These are phyloP conservation scores for Myxozyma kluyveri DNA, from an alignment of 805 yeast species.

Conservation along the genomic window DNA sequence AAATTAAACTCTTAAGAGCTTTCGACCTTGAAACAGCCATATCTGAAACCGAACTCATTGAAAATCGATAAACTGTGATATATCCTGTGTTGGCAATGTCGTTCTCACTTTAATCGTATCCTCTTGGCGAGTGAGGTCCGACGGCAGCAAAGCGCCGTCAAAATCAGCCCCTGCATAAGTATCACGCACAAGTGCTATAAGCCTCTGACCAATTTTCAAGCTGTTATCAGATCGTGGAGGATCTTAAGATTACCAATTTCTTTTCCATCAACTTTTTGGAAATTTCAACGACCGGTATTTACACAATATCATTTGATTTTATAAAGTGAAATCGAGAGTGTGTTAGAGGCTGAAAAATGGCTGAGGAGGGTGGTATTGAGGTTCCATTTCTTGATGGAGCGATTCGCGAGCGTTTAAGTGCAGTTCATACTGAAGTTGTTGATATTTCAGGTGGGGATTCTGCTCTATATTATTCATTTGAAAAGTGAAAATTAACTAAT, in stretches of 20 bases:
- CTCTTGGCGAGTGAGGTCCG: too few species aligned
- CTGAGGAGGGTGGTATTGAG: slow-evolving; percentile 3
- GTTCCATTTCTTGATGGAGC: slow-evolving; percentile 42
- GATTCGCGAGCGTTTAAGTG: slow-evolving; percentile 57
- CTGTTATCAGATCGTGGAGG: neutral
- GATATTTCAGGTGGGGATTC: slow-evolving; percentile 54
- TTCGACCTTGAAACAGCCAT: neutral
- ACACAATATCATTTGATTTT: too few species aligned
- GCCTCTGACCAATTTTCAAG: neutral
- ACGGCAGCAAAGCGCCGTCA: too few species aligned
- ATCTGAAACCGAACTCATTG: too few species aligned
- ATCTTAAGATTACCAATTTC: too few species aligned
- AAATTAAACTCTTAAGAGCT: neutral
- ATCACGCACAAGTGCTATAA: neutral
- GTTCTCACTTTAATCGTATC: too few species aligned
- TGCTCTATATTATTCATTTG: neutral
- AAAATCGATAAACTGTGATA: too few species aligned
- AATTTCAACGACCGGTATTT: too few species aligned
- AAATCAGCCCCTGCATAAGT: neutral
- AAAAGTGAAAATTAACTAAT: neutral
- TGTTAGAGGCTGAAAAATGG: too few species aligned
- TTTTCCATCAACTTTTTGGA: too few species aligned
- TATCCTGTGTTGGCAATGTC: too few species aligned
- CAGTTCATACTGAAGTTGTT: slow-evolving; percentile 65
- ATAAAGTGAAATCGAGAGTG: too few species aligned